A percentile compares a stretch with the other conserved stretches of the same genome.
Conservation (phyloP, 129 eudicot genomes). For the Artemisia argyi region DNA sequence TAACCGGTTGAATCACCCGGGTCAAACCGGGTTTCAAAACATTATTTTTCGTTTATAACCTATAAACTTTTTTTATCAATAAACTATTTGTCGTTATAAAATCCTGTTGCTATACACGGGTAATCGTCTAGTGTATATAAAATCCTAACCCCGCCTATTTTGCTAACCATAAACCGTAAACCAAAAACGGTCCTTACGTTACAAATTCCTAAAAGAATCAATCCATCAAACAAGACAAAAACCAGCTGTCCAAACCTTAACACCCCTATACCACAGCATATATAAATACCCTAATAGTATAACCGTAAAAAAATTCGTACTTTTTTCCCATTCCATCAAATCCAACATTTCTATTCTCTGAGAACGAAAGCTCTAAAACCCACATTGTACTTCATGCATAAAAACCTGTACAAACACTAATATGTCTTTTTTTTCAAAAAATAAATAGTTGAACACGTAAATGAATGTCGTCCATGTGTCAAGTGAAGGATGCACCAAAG, state of each 20-base stretch:
- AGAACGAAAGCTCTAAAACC: constrained; percentile 53
- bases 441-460: constrained; percentile 37
- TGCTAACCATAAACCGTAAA: too few species aligned
- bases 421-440: neutral
- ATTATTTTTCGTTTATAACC: too few species aligned
- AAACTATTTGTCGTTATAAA: too few species aligned
- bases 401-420: constrained; percentile 22
- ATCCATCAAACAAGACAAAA: constrained; percentile 22
- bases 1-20: too few species aligned
- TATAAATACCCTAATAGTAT: constrained; percentile 18
- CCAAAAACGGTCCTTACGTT: too few species aligned
- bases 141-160: too few species aligned
- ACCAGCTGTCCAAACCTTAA: constrained; percentile 16
- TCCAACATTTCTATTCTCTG: constrained; percentile 18
- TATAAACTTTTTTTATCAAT: too few species aligned
- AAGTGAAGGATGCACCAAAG: constrained; percentile 27
- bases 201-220: neutral
- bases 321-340: constrained; percentile 21
- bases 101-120: too few species aligned
- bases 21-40: too few species aligned
- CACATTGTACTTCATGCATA: constrained; percentile 15
- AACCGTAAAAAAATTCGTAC: constrained; percentile 24
- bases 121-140: too few species aligned
- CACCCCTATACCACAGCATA: constrained; percentile 23
- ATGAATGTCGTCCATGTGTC: constrained; percentile 57